Conservation (phyloP, 331 rosid species). For the Stylosanthes scabra region DNA sequence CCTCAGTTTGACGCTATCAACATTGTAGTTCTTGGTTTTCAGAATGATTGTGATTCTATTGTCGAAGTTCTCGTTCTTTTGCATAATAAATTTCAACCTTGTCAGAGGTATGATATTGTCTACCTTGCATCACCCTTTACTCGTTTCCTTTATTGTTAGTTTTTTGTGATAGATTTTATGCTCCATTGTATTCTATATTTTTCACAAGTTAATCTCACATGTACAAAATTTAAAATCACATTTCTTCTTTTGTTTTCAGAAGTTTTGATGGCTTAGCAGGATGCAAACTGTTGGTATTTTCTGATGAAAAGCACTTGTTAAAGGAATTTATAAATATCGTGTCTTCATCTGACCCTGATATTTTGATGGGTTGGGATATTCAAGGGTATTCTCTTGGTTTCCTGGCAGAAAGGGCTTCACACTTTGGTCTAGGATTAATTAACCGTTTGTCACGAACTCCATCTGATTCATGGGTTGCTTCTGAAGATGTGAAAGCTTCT, state of each 20-base stretch:
- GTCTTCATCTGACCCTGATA: slow-evolving; percentile 78
- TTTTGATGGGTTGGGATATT: slow-evolving; percentile 95
- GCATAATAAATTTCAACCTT: slow-evolving; percentile 47
- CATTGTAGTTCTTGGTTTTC: slow-evolving; percentile 72
- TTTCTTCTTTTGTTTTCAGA: slow-evolving; percentile 56
- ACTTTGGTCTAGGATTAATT: slow-evolving; percentile 80
- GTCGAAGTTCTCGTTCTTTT: slow-evolving; percentile 75
- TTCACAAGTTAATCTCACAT: too few species aligned
- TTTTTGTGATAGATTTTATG: slow-evolving; percentile 20
- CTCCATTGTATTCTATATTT: slow-evolving; percentile 29
- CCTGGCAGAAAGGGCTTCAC: slow-evolving; percentile 92
- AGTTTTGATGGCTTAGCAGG: slow-evolving; percentile 67
- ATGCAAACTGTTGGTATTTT: slow-evolving; percentile 68
- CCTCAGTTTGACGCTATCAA: slow-evolving; percentile 84
- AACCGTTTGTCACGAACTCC: slow-evolving; percentile 83
- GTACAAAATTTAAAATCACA: slow-evolving; percentile 34
- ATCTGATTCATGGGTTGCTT: slow-evolving; percentile 56
- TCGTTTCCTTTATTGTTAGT: slow-evolving; percentile 29
- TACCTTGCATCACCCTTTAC: slow-evolving; percentile 7
- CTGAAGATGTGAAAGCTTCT: slow-evolving; percentile 50
- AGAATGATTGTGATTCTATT: slow-evolving; percentile 60
- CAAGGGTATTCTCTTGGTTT: slow-evolving; percentile 94
- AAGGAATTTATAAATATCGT: slow-evolving; percentile 71
- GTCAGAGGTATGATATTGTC: slow-evolving; percentile 64
- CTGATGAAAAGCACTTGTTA: slow-evolving; percentile 70